Conservation (phyloP, 352 stramenopile genomes). For the Detonula confervacea region DNA sequence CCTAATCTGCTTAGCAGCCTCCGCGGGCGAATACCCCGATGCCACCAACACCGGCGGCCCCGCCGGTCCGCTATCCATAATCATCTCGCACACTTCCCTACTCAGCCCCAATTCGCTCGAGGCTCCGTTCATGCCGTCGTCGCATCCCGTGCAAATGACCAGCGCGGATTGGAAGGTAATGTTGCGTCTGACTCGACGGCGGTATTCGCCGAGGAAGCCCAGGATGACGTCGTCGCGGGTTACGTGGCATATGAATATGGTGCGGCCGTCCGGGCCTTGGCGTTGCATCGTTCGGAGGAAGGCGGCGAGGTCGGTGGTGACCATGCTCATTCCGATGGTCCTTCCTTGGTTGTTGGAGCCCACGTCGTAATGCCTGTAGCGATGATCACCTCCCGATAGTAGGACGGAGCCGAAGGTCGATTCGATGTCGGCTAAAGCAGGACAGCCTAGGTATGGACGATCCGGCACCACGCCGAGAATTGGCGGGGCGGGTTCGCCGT, state of each 20-base stretch:
- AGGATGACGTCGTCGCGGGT: slow-evolving; percentile 79
- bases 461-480: slow-evolving; percentile 77
- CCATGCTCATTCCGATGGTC: slow-evolving; percentile 66
- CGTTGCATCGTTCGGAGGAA: slow-evolving; percentile 73
- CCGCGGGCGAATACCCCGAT: slow-evolving; percentile 33
- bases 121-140: slow-evolving; percentile 39
- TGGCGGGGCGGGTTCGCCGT: slow-evolving; percentile 44
- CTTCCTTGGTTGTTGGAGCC: slow-evolving; percentile 47
- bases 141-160: slow-evolving; percentile 57
- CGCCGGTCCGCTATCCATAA: slow-evolving; percentile 43
- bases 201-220: slow-evolving; percentile 76
- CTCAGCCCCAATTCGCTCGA: slow-evolving; percentile 13
- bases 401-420: slow-evolving; percentile 64
- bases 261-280: slow-evolving; percentile 41
- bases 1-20: slow-evolving; percentile 58
- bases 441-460: slow-evolving; percentile 79
- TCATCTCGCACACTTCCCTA: slow-evolving; percentile 58
- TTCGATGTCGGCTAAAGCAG: slow-evolving; percentile 75
- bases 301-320: slow-evolving; percentile 67
- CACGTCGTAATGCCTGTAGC: slow-evolving; percentile 71
- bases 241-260: slow-evolving; percentile 76
- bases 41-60: slow-evolving; percentile 55
- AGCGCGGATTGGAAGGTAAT: slow-evolving; percentile 52
- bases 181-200: slow-evolving; percentile 39
- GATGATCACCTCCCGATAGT: slow-evolving; percentile 61